phyloP scores from a whole-genome alignment of 441 rosid species.

The Erodium moschatum region DNA sequence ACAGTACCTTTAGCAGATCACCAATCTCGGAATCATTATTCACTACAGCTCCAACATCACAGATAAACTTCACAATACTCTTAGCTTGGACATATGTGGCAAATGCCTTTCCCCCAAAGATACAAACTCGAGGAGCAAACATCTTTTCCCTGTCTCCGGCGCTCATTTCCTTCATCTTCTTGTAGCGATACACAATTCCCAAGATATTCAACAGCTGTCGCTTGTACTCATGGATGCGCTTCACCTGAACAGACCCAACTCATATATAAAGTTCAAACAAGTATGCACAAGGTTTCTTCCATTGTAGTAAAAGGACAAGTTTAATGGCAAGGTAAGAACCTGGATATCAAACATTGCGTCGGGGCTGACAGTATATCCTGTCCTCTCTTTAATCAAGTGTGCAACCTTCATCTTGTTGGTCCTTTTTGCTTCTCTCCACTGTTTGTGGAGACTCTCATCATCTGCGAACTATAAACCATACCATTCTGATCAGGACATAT shows the following conservation, averaged over 20 bases:
- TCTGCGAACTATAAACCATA: slow-evolving; percentile 57
- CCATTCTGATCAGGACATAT: slow-evolving; percentile 16
- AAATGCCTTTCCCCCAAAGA: slow-evolving; percentile 95
- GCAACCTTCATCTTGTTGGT: slow-evolving; percentile 77
- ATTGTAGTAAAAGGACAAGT: slow-evolving; percentile 1
- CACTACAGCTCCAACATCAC: slow-evolving; percentile 80
- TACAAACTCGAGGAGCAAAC: slow-evolving; percentile 82
- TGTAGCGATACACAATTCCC: slow-evolving; percentile 88
- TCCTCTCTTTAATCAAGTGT: slow-evolving; percentile 58
- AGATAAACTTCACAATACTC: slow-evolving; percentile 87
- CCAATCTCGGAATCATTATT: slow-evolving; percentile 86
- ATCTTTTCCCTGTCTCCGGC: slow-evolving; percentile 52
- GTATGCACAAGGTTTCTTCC: background rate
- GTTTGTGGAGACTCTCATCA: slow-evolving; percentile 62
- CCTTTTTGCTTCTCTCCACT: slow-evolving; percentile 75
- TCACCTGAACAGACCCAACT: slow-evolving; percentile 46
- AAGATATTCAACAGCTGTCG: slow-evolving; percentile 77
- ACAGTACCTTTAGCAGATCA: slow-evolving; percentile 72
- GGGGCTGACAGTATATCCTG: slow-evolving; percentile 75
- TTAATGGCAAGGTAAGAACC: slow-evolving; percentile 28
- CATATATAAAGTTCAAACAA: background rate
- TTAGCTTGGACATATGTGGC: slow-evolving; percentile 91
- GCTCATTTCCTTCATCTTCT: slow-evolving; percentile 87
- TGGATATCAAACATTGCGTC: slow-evolving; percentile 96
- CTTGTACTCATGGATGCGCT: slow-evolving; percentile 95